Base-by-base conservation (phyloP, 768 basidiomycete species). In the Mycena albidolilacea region DNA sequence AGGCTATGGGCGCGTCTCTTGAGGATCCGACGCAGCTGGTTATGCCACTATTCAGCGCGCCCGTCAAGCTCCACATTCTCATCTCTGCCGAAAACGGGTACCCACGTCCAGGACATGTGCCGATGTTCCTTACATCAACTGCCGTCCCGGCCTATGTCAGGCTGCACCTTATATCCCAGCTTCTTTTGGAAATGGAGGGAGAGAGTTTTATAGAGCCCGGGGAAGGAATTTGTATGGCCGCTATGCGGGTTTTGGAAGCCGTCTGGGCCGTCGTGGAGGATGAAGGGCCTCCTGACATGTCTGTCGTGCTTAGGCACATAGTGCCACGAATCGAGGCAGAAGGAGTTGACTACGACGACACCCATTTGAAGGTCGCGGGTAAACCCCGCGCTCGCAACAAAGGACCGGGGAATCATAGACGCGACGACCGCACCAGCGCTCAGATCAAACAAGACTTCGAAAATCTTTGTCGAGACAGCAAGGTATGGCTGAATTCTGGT, bases 61-160 rank as follows among this genome's bases (percentile, higher is more conserved):
- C 90, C 5, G 82, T 96, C 41, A 81, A 87, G 50, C 84, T 97
- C 1, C 91, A 95, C 74, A 82, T 97, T 61, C 77, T 95, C 37
- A 83, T 92, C 30, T 87, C 90, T 35, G 72, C 82, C 5, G 79
- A 84, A 23, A 86, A 87, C 30, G 80, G 80, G 0, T 80, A 89
- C 81, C 77, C 87, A 76, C 70, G 87, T 74, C 78, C 84, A 78
- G 82, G 81, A 23, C 88, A 90, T 68, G 89, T 92, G 0, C 90
- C 95, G 0, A 89, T 97, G 82, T 97, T 92, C 79, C 79, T 97
- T 65, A 88, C 92, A 1, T 95, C 95, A 0, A 78, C 83, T 0
- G 87, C 89, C 1, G 85, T 93, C 5, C 89, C 97, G 0, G 88
- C 95, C 1, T 97, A 97, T 80, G 84, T 97, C 67, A 91, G 95